A percentile compares a stretch with the other conserved stretches of the same genome.
Conservation (phyloP, 2,329 filamentous ascomycete species). For the Xylariales sp. region DNA sequence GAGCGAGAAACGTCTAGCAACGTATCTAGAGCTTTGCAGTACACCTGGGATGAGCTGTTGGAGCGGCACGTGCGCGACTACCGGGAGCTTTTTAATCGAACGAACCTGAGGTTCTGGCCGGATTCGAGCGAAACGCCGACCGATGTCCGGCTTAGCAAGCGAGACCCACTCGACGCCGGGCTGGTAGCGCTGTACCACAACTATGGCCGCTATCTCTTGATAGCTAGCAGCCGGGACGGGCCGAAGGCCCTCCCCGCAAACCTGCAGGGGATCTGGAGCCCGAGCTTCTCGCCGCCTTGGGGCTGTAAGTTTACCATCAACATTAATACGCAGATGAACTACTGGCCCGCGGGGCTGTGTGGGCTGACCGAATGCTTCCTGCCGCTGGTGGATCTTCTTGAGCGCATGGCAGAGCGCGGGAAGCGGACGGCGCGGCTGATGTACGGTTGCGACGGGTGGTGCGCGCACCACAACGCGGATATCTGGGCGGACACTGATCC, state of each 20-base stretch:
- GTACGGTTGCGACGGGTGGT: constrained; percentile 6
- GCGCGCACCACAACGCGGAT: constrained; percentile 4
- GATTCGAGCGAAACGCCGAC: constrained; percentile 14
- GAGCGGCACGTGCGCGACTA: constrained; percentile 16
- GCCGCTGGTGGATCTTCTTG: constrained; percentile 4
- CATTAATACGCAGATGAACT: constrained; percentile 51
- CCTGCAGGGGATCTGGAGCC: constrained; percentile 41
- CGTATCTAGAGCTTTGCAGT: constrained; percentile 15
- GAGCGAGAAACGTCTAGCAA: constrained; percentile 19
- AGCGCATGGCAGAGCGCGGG: constrained; percentile 6
- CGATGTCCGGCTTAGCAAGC: constrained; percentile 11
- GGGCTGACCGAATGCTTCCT: constrained; percentile 6
- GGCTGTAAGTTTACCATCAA: constrained; percentile 46
- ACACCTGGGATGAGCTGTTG: constrained; percentile 13
- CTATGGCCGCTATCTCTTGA: constrained; percentile 14
- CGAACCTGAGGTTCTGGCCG: constrained; percentile 17
- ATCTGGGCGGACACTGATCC: constrained; percentile 10
- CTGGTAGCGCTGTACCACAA: constrained; percentile 14
- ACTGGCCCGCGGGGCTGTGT: constrained; percentile 33
- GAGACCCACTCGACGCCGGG: constrained; percentile 13
- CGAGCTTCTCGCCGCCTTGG: constrained; percentile 36
- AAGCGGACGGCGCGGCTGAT: constrained; percentile 2
- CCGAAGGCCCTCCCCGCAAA: constrained; percentile 30
- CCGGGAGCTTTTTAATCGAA: constrained; percentile 14
- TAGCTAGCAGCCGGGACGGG: constrained; percentile 11